Evolutionary conservation across 75 land plant genomes (phyloP), one percentile per base, ranked within the genome.

Genomic region (Selaginella tamariscina): DNA sequence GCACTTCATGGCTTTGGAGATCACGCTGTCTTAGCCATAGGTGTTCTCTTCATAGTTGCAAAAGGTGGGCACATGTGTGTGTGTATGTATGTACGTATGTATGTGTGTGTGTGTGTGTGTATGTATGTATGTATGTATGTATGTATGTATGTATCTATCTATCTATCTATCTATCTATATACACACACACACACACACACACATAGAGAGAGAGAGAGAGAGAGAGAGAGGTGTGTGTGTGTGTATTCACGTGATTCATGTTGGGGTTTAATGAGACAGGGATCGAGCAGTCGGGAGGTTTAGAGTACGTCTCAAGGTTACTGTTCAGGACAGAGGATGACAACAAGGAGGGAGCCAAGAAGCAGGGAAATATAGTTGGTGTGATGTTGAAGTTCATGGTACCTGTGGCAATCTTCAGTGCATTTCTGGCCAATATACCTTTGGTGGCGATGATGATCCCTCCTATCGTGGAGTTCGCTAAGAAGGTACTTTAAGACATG

Each of bases 361-460:
- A 72, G 54, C 49, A 39, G 15, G 49, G 49, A 15, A 39, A 39
- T 15, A 31, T 78, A 2, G 77, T 69, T 8, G 72, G 80, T 71
- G 66, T 73, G 11, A 65, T 78, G 21, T 11, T 78, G n/a, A 73
- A 69, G 32, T 78, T 78, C 32, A 73, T 32, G 5, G 32, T 78
- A 0, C 80, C 80, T 1, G 72, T 73, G 63, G 72, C 76, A 23
- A 73, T 73, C 0, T 73, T 78, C 11, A 78, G 80, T 44, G 76
- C 80, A 23, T 78, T 78, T 65, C 68, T 78, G 21, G 80, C 75
- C 33, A 78, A 78, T 39, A 69, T 73, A 49, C 80, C 80, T 21
- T 44, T 78, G 30, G 80, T 78, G 63, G 80, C 80, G 15, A 73
- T 78, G 80, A 78, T 78, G 80, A 78, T 78, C 33, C 68, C 76